Evolutionary conservation across 2,329 filamentous ascomycete species (phyloP).

Genomic region (Nothomitra cinnamomea): DNA sequence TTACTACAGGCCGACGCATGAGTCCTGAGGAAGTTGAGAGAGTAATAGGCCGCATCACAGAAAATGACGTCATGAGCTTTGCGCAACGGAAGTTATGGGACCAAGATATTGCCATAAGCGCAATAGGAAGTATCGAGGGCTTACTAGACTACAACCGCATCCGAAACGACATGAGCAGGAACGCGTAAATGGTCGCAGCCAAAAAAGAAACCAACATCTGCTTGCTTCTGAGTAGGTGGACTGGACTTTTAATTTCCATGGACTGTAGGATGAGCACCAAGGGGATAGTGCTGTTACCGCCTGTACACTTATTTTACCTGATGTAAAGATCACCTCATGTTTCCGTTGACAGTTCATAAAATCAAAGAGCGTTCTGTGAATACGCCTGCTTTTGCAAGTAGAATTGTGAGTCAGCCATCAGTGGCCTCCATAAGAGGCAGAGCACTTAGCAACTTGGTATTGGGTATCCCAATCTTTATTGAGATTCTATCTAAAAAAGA

Average conservation of each 20-base stretch:
- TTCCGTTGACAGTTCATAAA: no score
- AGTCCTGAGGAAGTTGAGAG: conserved; percentile 88
- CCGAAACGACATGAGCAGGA: conserved; percentile 49
- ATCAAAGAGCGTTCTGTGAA: no score
- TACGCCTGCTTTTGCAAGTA: no score
- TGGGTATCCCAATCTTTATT: no score
- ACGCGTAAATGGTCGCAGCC: conserved; percentile 1
- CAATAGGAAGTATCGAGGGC: conserved; percentile 84
- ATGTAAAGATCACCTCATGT: background rate
- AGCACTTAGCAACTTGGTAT: no score
- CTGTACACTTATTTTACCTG: background rate
- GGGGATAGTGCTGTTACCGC: no score
- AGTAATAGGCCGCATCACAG: conserved; percentile 71
- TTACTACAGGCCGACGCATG: conserved; percentile 89
- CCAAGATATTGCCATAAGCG: conserved; percentile 84
- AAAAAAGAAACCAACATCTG: background rate
- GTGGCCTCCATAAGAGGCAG: no score
- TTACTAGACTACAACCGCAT: conserved; percentile 59
- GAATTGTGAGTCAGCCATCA: no score
- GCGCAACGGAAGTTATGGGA: conserved; percentile 94
- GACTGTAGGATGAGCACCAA: background rate
- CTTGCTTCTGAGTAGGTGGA: background rate
- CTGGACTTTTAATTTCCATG: background rate
- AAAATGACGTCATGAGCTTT: conserved; percentile 95
- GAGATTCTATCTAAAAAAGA: no score